Evolutionary conservation across 1,284 basidiomycete genomes (phyloP).

Genomic region (Flammula alnicola): DNA sequence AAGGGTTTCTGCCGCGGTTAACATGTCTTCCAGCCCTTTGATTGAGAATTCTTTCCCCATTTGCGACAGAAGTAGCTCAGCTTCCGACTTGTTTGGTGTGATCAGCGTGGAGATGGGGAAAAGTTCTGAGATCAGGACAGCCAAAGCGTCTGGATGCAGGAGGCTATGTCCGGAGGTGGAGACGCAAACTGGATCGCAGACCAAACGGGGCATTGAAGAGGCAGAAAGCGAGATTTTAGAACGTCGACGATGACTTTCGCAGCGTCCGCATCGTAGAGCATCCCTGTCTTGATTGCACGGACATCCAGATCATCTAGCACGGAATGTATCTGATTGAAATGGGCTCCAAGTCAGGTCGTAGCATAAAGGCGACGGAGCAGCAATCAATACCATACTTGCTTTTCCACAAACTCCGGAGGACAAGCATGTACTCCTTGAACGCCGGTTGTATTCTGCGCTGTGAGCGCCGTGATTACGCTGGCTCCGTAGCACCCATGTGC

Average conservation of each 20-base stretch:
- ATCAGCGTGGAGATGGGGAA: constrained; percentile 78
- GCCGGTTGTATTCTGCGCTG: constrained; percentile 90
- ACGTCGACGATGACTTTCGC: constrained; percentile 48
- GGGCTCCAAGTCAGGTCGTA: no score
- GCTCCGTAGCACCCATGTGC: constrained; percentile 84
- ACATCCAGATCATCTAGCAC: constrained; percentile 81
- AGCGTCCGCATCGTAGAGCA: constrained; percentile 69
- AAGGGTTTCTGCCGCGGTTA: constrained; percentile 61
- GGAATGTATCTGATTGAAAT: constrained; percentile 60
- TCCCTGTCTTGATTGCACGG: constrained; percentile 88
- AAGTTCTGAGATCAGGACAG: constrained; percentile 62
- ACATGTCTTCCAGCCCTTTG: constrained; percentile 62
- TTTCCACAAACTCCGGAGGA: constrained; percentile 70
- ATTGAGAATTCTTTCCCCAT: constrained; percentile 42
- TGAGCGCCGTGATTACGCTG: constrained; percentile 88
- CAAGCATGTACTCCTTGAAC: constrained; percentile 75
- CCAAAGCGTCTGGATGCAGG: constrained; percentile 70
- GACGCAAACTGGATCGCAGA: constrained; percentile 92
- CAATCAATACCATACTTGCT: constrained; percentile 55
- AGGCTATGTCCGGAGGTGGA: constrained; percentile 90
- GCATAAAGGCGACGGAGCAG: not conserved
- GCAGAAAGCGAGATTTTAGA: constrained; percentile 44
- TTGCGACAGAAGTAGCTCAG: constrained; percentile 66
- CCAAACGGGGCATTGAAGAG: constrained; percentile 51
- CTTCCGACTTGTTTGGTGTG: constrained; percentile 90